phyloP scores from a whole-genome alignment of 192 early-diverging fungal species.

The Coemansia sp. region DNA sequence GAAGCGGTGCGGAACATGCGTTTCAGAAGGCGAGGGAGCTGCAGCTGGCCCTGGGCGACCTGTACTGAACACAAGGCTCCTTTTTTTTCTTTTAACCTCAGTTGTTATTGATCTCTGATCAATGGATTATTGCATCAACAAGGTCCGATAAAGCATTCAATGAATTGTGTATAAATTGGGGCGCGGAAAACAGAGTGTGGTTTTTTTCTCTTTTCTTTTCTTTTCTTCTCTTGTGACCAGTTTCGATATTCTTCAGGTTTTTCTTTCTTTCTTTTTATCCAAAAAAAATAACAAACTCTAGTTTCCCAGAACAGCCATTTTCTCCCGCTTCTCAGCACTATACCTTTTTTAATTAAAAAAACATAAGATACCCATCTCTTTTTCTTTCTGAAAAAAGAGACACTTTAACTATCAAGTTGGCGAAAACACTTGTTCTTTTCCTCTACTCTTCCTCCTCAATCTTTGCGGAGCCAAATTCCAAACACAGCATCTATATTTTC shows the following conservation, averaged over 20 bases:
- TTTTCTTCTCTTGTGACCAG: not conserved
- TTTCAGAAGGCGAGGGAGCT: conserved; percentile 35
- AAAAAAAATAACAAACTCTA: not conserved
- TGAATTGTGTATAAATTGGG: too few relatives aligned
- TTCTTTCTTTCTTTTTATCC: not conserved
- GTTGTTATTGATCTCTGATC: not conserved
- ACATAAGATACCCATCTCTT: not conserved
- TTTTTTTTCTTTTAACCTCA: not conserved
- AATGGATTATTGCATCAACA: too few relatives aligned
- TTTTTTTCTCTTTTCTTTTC: not conserved
- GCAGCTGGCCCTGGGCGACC: conserved; percentile 47
- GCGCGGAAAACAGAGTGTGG: not conserved
- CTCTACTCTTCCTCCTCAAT: conserved; percentile 10
- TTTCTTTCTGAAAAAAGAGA: not conserved
- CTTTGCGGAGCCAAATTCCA: not conserved
- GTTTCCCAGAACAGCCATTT: too few relatives aligned
- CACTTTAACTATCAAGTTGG: not conserved
- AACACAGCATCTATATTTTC: not conserved
- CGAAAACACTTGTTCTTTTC: conserved; percentile 1
- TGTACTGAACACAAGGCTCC: conserved; percentile 13
- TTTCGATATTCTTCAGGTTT: not conserved
- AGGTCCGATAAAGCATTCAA: too few relatives aligned
- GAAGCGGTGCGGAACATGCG: conserved; percentile 19
- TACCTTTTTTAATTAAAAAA: not conserved
- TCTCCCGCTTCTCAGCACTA: not conserved